phyloP scores from a whole-genome alignment of 78 protist genomes.

The Andalucia godoyi region DNA sequence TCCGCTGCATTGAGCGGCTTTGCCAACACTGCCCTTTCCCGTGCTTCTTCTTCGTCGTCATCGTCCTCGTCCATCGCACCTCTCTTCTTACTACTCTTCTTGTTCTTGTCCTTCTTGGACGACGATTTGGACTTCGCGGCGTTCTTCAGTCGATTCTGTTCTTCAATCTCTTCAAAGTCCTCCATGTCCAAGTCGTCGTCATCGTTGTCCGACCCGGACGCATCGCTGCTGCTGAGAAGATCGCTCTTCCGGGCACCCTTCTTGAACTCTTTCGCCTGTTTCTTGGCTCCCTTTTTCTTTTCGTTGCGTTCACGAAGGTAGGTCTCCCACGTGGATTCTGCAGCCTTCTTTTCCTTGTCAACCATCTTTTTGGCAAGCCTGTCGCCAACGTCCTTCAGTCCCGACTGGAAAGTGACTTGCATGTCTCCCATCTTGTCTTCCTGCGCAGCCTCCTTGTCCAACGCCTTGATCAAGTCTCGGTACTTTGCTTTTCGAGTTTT shows the following conservation, averaged over 20 bases:
- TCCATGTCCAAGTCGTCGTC: neutral
- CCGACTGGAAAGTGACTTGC: too few species aligned
- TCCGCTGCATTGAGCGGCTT: too few species aligned
- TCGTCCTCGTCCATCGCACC: too few species aligned
- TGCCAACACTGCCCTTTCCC: too few species aligned
- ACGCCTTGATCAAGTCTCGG: neutral
- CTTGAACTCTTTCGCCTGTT: neutral
- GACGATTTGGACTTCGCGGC: too few species aligned
- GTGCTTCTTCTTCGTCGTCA: too few species aligned
- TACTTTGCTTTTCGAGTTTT: neutral
- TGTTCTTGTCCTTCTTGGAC: too few species aligned
- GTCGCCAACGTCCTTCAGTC: too few species aligned
- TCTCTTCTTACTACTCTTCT: too few species aligned
- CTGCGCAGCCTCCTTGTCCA: neutral
- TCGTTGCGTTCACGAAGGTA: neutral
- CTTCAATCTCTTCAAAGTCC: neutral
- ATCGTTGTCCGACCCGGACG: neutral
- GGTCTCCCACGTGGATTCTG: conserved; percentile 11
- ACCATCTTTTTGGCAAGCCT: neutral
- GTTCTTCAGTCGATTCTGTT: too few species aligned
- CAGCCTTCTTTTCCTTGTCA: neutral
- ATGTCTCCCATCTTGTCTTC: neutral
- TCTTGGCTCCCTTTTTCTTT: neutral
- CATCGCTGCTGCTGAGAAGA: too few species aligned
- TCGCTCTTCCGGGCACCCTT: too few species aligned